Conservation (phyloP, 495 filamentous ascomycete species). For the Cercophora newfieldiana region DNA sequence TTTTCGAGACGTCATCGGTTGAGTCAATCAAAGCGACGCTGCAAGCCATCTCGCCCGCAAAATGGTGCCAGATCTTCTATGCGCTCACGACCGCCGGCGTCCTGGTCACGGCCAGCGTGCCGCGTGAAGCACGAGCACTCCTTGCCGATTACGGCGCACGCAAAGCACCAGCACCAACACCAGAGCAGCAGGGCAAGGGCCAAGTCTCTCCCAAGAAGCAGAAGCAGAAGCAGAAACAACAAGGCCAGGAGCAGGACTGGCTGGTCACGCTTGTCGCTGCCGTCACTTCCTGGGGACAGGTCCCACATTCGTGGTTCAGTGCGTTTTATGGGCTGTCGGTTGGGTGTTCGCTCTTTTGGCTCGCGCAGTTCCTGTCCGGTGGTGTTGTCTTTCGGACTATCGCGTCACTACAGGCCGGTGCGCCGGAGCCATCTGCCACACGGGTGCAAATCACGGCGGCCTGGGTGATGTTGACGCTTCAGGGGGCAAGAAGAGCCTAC, state of each 20-base stretch:
- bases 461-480: conserved; percentile 70
- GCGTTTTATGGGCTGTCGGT: conserved; percentile 83
- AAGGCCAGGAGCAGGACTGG: conserved; percentile 8
- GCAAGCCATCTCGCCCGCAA: conserved; percentile 28
- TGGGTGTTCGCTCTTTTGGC: conserved; percentile 75
- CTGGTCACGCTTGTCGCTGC: conserved; percentile 32
- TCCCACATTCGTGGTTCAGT: conserved; percentile 85
- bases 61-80: conserved; percentile 51
- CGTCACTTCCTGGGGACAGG: conserved; percentile 45
- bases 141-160: conserved; percentile 55
- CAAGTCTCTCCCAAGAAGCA: conserved; percentile 9
- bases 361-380: conserved; percentile 58
- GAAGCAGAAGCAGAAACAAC: background rate
- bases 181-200: too few species aligned
- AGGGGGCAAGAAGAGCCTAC: conserved; percentile 71
- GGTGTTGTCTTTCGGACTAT: conserved; percentile 54
- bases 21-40: background rate
- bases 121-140: conserved; percentile 39
- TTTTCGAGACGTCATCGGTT: background rate
- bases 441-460: conserved; percentile 64
- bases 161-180: conserved; percentile 13
- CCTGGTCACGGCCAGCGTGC: conserved; percentile 39
- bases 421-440: conserved; percentile 52
- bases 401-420: conserved; percentile 32
- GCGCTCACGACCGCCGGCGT: conserved; percentile 41